Evolutionary conservation across 805 yeast genomes (phyloP).

Genomic region (Monosporozyma siamensis): DNA sequence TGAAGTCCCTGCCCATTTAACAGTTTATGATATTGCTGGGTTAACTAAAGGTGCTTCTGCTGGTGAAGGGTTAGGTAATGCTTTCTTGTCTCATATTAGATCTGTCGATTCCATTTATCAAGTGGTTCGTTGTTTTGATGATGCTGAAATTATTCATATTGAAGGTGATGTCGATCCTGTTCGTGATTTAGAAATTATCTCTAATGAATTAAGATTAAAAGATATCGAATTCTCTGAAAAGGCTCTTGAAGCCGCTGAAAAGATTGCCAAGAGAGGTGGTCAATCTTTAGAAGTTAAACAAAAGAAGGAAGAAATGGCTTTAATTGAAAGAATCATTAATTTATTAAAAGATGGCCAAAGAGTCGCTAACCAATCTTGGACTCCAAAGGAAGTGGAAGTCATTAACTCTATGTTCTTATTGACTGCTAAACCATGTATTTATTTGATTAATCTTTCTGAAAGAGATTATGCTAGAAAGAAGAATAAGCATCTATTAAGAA

Average conservation of each 20-base stretch:
- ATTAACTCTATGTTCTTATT: conserved; percentile 79
- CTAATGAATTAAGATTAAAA: conserved; percentile 86
- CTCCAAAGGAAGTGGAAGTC: conserved; percentile 80
- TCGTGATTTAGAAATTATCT: conserved; percentile 87
- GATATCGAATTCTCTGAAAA: conserved; percentile 92
- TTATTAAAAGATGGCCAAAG: conserved; percentile 78
- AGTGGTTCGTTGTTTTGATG: conserved; percentile 95
- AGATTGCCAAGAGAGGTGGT: conserved; percentile 78
- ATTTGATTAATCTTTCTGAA: conserved; percentile 83
- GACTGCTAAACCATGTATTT: conserved; percentile 93
- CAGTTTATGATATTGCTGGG: conserved; percentile 96
- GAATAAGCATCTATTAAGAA: conserved; percentile 74
- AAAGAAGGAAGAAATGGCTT: conserved; percentile 74
- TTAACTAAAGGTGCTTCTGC: conserved; percentile 92
- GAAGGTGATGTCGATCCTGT: conserved; percentile 95
- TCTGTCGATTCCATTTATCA: conserved; percentile 97
- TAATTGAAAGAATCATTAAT: conserved; percentile 64
- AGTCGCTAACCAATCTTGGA: conserved; percentile 82
- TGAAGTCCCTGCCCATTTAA: conserved; percentile 84
- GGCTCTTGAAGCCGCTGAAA: conserved; percentile 68
- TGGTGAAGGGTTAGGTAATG: conserved; percentile 97
- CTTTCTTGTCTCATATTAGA: conserved; percentile 91
- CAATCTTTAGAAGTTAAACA: conserved; percentile 83
- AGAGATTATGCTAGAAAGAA: conserved; percentile 78
- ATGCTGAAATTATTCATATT: conserved; percentile 94